Evolutionary conservation across 208 protist genomes (phyloP).

Genomic region (Phytomonas sp.): DNA sequence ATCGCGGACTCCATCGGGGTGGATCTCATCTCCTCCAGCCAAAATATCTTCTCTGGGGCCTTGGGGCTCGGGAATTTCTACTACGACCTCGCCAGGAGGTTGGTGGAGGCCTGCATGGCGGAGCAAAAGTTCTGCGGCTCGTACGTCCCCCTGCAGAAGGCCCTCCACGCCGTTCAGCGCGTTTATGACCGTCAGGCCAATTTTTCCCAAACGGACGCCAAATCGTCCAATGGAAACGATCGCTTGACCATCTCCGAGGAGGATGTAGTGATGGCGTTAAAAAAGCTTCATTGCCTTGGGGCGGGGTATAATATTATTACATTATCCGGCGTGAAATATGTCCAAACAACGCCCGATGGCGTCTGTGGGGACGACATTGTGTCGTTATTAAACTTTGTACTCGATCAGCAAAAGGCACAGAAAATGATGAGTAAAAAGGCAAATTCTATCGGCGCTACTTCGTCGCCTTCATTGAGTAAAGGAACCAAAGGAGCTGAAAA

Average conservation of each 20-base stretch:
- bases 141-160: constrained; percentile 63
- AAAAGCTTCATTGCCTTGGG: constrained; percentile 62
- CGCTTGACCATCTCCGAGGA: constrained; percentile 43
- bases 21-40: constrained; percentile 80
- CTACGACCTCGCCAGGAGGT: constrained; percentile 70
- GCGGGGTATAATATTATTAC: constrained; percentile 72
- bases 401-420: no score
- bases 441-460: not conserved
- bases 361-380: constrained; percentile 46
- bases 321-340: constrained; percentile 56
- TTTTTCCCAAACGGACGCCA: no score
- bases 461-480: not conserved
- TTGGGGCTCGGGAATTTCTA: constrained; percentile 83
- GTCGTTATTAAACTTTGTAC: constrained; percentile 48
- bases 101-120: constrained; percentile 75
- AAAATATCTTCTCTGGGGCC: constrained; percentile 73
- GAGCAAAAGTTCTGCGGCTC: constrained; percentile 80
- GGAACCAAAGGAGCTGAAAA: constrained; percentile 7
- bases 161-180: constrained; percentile 50
- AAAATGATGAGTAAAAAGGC: no score
- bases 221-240: constrained; percentile 10
- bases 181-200: constrained; percentile 31
- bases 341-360: constrained; percentile 77
- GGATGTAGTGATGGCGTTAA: constrained; percentile 59
- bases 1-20: constrained; percentile 81